Evolutionary conservation across 148 eudicot species (phyloP).

Genomic region (Fagopyrum homotropicum): DNA sequence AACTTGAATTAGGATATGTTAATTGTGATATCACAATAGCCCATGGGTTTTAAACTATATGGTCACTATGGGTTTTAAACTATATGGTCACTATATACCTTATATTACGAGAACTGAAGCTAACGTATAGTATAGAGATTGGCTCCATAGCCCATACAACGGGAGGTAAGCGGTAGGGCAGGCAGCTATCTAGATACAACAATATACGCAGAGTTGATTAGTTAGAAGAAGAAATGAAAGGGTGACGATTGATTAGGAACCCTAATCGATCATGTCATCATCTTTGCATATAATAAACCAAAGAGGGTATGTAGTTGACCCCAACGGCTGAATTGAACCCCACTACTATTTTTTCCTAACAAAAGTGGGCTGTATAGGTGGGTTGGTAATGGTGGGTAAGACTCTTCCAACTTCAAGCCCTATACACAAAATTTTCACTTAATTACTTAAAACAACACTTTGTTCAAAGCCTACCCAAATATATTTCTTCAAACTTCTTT

Average conservation of each 20-base stretch:
- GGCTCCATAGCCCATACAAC: not conserved
- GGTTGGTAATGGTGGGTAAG: slow-evolving; percentile 11
- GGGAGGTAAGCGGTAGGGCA: not conserved
- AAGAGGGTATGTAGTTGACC: not conserved
- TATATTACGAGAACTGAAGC: too few species aligned
- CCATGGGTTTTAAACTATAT: too few species aligned
- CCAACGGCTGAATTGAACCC: not conserved
- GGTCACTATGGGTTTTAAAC: too few species aligned
- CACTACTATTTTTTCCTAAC: slow-evolving; percentile 1
- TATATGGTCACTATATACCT: too few species aligned
- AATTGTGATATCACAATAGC: too few species aligned
- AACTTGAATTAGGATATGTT: too few species aligned
- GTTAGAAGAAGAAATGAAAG: not conserved
- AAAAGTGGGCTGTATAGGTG: not conserved
- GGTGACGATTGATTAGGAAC: not conserved
- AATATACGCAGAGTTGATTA: not conserved
- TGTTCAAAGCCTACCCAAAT: not conserved
- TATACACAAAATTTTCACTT: not conserved
- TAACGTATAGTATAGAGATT: too few species aligned
- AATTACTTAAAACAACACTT: not conserved
- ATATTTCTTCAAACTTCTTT: too few species aligned
- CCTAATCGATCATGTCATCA: not conserved
- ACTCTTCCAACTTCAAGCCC: not conserved
- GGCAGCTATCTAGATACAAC: not conserved
- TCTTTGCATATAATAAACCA: not conserved